Evolutionary conservation across 2,329 filamentous ascomycete genomes (phyloP).

Genomic region (Curvularia sp.): DNA sequence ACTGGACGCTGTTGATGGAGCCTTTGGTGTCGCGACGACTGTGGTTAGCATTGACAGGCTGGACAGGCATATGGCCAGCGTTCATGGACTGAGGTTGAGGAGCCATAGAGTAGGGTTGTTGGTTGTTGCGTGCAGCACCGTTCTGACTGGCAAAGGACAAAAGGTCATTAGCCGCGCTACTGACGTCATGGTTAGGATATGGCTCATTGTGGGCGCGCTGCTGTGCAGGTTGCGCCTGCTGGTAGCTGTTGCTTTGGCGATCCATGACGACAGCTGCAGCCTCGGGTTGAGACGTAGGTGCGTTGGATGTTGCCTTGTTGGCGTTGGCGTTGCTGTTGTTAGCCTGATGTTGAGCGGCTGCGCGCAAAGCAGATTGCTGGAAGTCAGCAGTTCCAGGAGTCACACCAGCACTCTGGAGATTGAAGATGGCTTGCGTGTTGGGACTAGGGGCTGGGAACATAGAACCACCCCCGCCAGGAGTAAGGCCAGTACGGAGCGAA

Average conservation of each 20-base stretch:
- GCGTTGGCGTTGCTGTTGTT: slow-evolving; percentile 30
- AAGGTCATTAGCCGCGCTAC: slow-evolving; percentile 92
- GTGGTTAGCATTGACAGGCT: slow-evolving; percentile 60
- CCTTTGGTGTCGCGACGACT: slow-evolving; percentile 56
- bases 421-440: slow-evolving; percentile 82
- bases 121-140: slow-evolving; percentile 62
- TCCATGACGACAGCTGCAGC: slow-evolving; percentile 55
- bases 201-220: slow-evolving; percentile 61
- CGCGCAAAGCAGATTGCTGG: slow-evolving; percentile 87
- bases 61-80: slow-evolving; percentile 56
- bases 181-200: slow-evolving; percentile 86
- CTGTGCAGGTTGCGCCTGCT: slow-evolving; percentile 51
- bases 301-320: slow-evolving; percentile 52
- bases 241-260: slow-evolving; percentile 63
- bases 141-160: slow-evolving; percentile 82
- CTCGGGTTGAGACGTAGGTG: slow-evolving; percentile 55
- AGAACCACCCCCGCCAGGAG: slow-evolving; percentile 91
- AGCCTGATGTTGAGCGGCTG: slow-evolving; percentile 60
- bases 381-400: slow-evolving; percentile 94
- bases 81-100: slow-evolving; percentile 49
- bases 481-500: slow-evolving; percentile 86
- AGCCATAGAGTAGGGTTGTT: slow-evolving; percentile 58
- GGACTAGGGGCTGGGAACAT: slow-evolving; percentile 96
- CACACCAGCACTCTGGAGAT: slow-evolving; percentile 78
- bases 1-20: slow-evolving; percentile 65